These are phyloP conservation scores for Talaromyces thailandensis DNA, from an alignment of 495 filamentous ascomycete species.

Conservation along the genomic window DNA sequence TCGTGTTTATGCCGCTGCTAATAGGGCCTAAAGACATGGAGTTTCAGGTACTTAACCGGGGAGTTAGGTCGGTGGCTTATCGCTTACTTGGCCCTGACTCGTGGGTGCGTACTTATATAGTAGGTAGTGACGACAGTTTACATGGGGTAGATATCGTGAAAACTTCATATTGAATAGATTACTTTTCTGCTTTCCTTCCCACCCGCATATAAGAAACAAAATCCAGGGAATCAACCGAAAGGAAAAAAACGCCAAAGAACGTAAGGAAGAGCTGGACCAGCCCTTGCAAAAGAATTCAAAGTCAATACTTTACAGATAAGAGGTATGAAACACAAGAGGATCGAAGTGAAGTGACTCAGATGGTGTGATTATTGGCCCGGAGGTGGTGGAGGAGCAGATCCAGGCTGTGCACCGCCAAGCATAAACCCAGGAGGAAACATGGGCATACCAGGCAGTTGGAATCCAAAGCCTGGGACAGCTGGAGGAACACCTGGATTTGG, in stretches of 20 bases:
- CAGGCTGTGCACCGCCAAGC: constrained; percentile 35
- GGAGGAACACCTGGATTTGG: constrained; percentile 50
- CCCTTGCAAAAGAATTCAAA: not conserved
- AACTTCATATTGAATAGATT: not conserved
- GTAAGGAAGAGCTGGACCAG: not conserved
- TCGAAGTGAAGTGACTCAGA: not conserved
- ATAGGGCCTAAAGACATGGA: too few relatives aligned
- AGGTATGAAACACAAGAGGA: not conserved
- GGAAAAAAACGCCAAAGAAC: not conserved
- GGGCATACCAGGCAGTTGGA: constrained; percentile 60
- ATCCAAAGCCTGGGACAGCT: constrained; percentile 56
- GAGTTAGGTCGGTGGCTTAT: not conserved
- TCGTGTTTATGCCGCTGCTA: too few relatives aligned
- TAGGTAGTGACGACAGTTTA: not conserved
- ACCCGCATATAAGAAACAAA: not conserved
- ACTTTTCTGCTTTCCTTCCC: not conserved
- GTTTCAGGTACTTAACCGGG: too few relatives aligned
- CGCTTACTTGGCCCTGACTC: not conserved
- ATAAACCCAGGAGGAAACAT: constrained; percentile 60
- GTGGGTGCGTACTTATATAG: not conserved
- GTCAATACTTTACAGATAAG: not conserved
- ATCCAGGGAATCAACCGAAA: not conserved
- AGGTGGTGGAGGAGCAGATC: constrained; percentile 23
- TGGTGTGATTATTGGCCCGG: constrained; percentile 27
- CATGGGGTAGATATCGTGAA: not conserved